A percentile compares a stretch with the other conserved stretches of the same genome.
These are phyloP conservation scores for Trichoderma semiorbis DNA, from an alignment of 2,329 filamentous ascomycete species.

Conservation along the genomic window DNA sequence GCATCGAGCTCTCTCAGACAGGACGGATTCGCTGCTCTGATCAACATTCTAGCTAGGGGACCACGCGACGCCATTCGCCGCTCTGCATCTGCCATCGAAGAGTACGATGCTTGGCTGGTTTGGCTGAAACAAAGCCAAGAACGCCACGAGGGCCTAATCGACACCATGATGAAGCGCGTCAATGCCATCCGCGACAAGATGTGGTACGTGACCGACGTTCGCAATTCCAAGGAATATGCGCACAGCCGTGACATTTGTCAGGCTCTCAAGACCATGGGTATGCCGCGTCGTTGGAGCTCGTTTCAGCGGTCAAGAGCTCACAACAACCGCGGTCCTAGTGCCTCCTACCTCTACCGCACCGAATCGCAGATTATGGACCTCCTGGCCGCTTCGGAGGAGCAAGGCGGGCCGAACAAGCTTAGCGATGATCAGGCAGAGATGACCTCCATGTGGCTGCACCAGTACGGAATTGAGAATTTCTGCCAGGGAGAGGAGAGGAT, in stretches of 20 bases:
- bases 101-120: constrained; percentile 77
- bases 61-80: constrained; percentile 66
- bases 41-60: constrained; percentile 71
- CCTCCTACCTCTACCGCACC: constrained; percentile 71
- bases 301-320: constrained; percentile 49
- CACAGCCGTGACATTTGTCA: constrained; percentile 81
- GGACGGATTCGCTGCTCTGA: constrained; percentile 66
- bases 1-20: constrained; percentile 58
- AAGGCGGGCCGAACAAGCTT: constrained; percentile 90
- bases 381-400: constrained; percentile 74
- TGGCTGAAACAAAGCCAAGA: constrained; percentile 82
- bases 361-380: constrained; percentile 86
- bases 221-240: constrained; percentile 83
- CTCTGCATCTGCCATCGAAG: constrained; percentile 69
- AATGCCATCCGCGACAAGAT: constrained; percentile 87
- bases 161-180: constrained; percentile 70
- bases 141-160: constrained; percentile 69
- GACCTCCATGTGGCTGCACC: constrained; percentile 76
- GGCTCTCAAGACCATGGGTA: constrained; percentile 86
- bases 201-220: constrained; percentile 96
- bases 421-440: constrained; percentile 93
- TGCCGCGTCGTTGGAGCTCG: constrained; percentile 54
- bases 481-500: constrained; percentile 93
- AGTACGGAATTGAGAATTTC: constrained; percentile 83
- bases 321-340: constrained; percentile 44